Conservation (phyloP, 768 basidiomycete genomes). For the Daedaleopsis sinensis region DNA sequence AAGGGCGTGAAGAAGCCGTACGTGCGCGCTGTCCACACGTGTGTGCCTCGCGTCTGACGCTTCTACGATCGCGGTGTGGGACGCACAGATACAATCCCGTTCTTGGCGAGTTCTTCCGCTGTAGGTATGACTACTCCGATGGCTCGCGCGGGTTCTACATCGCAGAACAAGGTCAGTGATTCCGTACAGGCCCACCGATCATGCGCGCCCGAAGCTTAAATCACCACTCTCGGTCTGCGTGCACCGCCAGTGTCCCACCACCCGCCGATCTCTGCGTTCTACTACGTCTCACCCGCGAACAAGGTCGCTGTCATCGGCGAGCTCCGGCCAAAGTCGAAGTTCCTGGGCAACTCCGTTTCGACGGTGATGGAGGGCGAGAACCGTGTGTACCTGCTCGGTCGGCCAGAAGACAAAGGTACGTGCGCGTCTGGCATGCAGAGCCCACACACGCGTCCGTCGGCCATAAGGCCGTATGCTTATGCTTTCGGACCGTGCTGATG, state of each 20-base stretch:
- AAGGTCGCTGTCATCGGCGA: constrained; percentile 88
- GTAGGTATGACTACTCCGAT: constrained; percentile 89
- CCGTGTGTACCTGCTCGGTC: constrained; percentile 79
- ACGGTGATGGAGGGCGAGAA: constrained; percentile 98
- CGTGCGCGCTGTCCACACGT: constrained; percentile 35
- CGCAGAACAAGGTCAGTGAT: constrained; percentile 83
- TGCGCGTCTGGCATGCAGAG: constrained; percentile 17
- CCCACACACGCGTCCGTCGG: background rate
- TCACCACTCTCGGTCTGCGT: background rate
- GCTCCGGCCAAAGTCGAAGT: constrained; percentile 92
- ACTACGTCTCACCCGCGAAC: constrained; percentile 92
- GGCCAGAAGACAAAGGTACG: constrained; percentile 85
- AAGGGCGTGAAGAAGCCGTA: constrained; percentile 99
- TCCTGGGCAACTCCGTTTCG: constrained; percentile 95
- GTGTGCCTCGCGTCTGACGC: constrained; percentile 4
- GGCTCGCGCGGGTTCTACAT: constrained; percentile 95
- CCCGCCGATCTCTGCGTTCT: constrained; percentile 94
- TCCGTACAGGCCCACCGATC: background rate
- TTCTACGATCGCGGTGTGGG: constrained; percentile 6
- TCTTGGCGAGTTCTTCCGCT: constrained; percentile 97
- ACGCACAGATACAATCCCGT: constrained; percentile 86
- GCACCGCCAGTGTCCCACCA: constrained; percentile 80
- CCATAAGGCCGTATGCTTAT: background rate
- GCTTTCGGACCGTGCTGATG: background rate
- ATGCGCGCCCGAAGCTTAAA: background rate